Evolutionary conservation across 331 rosid genomes (phyloP).

Genomic region (Acacia concinna): DNA sequence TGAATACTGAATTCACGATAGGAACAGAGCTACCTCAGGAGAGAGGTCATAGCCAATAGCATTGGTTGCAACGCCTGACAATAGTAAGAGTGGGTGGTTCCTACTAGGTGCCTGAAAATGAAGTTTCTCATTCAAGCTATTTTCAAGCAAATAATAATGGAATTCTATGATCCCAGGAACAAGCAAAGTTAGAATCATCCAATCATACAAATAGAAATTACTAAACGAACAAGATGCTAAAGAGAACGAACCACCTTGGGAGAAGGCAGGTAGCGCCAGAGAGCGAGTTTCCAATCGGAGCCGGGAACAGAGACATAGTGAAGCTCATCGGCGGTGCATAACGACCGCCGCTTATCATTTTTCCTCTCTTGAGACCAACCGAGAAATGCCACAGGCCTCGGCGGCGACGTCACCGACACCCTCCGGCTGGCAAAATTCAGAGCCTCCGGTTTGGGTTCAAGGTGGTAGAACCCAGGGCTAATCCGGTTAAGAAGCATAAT

Average conservation of each 20-base stretch:
- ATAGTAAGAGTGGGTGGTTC: conserved; percentile 81
- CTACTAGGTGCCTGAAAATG: conserved; percentile 57
- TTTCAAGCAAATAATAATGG: not conserved
- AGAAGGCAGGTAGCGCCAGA: conserved; percentile 92
- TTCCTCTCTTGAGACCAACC: conserved; percentile 35
- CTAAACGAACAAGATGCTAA: not conserved
- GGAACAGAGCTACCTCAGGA: conserved; percentile 60
- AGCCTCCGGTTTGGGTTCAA: conserved; percentile 14
- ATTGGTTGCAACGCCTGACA: conserved; percentile 86
- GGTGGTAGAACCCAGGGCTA: conserved; percentile 28
- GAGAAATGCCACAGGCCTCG: conserved; percentile 20
- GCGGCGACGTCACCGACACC: conserved; percentile 3
- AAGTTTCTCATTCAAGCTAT: not conserved
- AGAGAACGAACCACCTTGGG: conserved; percentile 40
- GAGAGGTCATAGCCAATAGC: conserved; percentile 92
- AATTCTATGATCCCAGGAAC: conserved; percentile 23
- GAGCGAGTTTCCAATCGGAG: conserved; percentile 90
- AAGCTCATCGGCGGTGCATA: conserved; percentile 85
- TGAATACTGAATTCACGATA: not conserved
- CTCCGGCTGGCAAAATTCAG: conserved; percentile 3
- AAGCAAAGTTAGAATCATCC: not conserved
- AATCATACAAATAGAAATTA: not conserved
- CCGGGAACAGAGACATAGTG: conserved; percentile 67
- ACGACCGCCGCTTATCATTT: conserved; percentile 32
- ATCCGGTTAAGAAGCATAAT: conserved; percentile 39